Evolutionary conservation across 306 rosid species (phyloP).

Genomic region (Rosa lucieae): DNA sequence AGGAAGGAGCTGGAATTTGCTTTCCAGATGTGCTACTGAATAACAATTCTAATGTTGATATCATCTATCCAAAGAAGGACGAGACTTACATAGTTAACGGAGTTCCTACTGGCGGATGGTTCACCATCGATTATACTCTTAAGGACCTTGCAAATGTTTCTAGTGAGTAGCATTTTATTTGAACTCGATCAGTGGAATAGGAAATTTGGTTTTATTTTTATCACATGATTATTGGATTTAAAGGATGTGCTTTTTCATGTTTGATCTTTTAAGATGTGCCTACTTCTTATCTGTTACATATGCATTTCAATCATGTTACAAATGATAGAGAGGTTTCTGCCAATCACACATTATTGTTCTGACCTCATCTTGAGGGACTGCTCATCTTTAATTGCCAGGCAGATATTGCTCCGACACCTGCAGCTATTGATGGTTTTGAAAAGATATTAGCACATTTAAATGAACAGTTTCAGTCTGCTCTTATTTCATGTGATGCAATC

Average conservation of each 20-base stretch:
- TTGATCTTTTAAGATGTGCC: not conserved
- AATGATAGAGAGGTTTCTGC: not conserved
- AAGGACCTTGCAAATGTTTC: conserved; percentile 39
- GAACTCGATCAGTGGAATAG: not conserved
- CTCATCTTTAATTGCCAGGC: not conserved
- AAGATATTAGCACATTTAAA: not conserved
- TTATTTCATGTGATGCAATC: not conserved
- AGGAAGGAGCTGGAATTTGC: conserved; percentile 79
- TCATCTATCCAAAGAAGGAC: not conserved
- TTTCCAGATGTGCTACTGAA: conserved; percentile 46
- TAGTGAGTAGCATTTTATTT: conserved; percentile 41
- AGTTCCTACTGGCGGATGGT: conserved; percentile 45
- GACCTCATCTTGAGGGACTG: not conserved
- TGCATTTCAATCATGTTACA: not conserved
- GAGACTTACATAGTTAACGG: conserved; percentile 47
- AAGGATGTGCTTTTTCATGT: not conserved
- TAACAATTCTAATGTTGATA: conserved; percentile 35
- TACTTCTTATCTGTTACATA: not conserved
- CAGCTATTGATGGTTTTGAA: not conserved
- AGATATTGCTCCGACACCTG: not conserved
- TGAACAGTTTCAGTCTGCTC: not conserved
- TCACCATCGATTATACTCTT: conserved; percentile 50
- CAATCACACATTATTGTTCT: not conserved
- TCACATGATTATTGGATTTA: not conserved
- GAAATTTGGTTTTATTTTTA: not conserved